Percentiles rank a stretch among this genome's conserved stretches.
Evolutionary conservation across 192 early-diverging fungal genomes (phyloP).

Genomic region (Umbelopsis isabellina): DNA sequence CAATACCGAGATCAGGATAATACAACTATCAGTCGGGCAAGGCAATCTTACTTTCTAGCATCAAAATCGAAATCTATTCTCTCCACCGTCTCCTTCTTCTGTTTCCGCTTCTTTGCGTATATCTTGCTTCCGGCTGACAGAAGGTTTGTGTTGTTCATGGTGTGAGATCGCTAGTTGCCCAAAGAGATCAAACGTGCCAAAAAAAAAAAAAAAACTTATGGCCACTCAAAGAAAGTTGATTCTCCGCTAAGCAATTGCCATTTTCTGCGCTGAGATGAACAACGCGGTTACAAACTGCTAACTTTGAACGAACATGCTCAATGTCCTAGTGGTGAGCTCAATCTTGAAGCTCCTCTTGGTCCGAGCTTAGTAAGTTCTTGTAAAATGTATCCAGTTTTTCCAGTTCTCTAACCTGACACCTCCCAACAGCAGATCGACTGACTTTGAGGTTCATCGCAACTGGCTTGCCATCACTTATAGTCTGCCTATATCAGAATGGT

Average conservation of each 20-base stretch:
- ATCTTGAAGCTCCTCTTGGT: conserved; percentile 68
- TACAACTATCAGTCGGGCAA: not conserved
- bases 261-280: not conserved
- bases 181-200: not conserved
- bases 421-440: conserved; percentile 77
- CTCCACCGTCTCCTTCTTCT: conserved; percentile 63
- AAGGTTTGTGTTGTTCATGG: conserved; percentile 57
- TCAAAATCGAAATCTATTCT: conserved; percentile 66
- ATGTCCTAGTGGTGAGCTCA: conserved; percentile 37
- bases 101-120: conserved; percentile 73
- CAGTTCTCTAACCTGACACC: not conserved
- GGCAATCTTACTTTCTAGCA: conserved; percentile 54
- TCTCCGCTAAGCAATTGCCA: not conserved
- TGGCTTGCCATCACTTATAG: conserved; percentile 93
- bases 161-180: not conserved
- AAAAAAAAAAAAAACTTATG: conserved; percentile 16
- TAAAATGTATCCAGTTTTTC: conserved; percentile 1
- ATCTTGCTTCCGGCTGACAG: conserved; percentile 63
- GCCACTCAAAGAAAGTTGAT: not conserved
- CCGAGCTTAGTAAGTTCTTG: conserved; percentile 62
- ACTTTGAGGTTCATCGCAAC: conserved; percentile 99
- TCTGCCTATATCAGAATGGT: conserved; percentile 85
- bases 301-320: conserved; percentile 26
- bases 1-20: not conserved
- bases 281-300: not conserved